Evolutionary conservation across 208 protist genomes (phyloP), one percentile per base, ranked within the genome.

Genomic region (Trypanosoma cruzi): DNA sequence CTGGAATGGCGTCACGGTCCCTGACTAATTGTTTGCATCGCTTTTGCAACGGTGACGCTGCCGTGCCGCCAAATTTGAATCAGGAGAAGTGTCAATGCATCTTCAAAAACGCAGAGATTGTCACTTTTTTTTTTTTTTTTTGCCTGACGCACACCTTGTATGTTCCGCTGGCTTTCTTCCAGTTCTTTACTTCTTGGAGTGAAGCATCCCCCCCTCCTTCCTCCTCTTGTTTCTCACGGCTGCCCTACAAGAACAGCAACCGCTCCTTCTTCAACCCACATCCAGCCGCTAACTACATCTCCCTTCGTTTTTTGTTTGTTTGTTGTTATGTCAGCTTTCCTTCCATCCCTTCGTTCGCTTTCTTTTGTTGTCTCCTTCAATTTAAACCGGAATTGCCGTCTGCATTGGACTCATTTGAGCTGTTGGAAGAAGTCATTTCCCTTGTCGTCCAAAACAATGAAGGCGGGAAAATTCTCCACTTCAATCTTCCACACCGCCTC

Each of bases 401-500:
- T 44, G 13, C 40, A 14, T 44, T 44, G 40, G 40, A 14, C 7
- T 44, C 40, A 44, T 14, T 97, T 90, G 31, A 88, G 69, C 63
- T 89, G 87, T 63, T 73, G 40, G 70, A 98, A 99, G 71, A 99
- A 98, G 77, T 99, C 96, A 66, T 98, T 98, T 40, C 98, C 98
- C 78, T 99, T 99, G 84, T 99, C 95, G 64, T 99, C 97, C 22
- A 99, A 95, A 20, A 99, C 88, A 73, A 99, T 94, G 79, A 99
- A 99, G 29, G 98, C 98, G 10, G 97, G 97, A 85, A 99, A 99
- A 71, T 99, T 83, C 60, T 98, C 86, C 56, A 99, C 98, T 48
- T 97, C 88, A 75, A 99, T 98, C 77, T 94, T 97, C 95, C 96
- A 95, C 29, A 97, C 89, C 14, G 92, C 92, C 80, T 97, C 92